Conservation (phyloP, 2,329 filamentous ascomycete genomes). For the Pseudopithomyces maydicus region DNA sequence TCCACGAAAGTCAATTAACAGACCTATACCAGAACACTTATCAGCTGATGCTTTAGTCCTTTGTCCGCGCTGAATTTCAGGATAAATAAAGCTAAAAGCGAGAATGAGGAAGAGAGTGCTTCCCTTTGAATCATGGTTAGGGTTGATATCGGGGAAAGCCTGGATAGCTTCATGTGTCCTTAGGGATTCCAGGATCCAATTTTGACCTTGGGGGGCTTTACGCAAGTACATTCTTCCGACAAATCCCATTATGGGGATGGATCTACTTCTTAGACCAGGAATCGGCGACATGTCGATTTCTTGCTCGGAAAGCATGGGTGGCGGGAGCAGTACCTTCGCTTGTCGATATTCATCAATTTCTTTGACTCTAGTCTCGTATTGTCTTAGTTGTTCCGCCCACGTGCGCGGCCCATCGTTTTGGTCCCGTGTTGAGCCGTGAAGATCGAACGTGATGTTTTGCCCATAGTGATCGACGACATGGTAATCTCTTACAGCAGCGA, state of each 20-base stretch:
- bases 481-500: slow-evolving; percentile 6
- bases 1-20: neutral
- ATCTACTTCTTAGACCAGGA: neutral
- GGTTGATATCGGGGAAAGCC: neutral
- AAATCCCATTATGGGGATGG: neutral
- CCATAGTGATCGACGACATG: neutral
- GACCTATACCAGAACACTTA: neutral
- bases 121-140: neutral
- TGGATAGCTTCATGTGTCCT: neutral
- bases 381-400: neutral
- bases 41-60: neutral
- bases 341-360: neutral
- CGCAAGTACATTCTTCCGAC: neutral
- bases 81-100: neutral
- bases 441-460: neutral
- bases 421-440: neutral
- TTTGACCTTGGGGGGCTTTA: neutral
- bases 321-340: neutral
- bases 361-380: neutral
- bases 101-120: neutral
- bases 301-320: neutral
- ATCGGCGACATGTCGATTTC: neutral
- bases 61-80: neutral
- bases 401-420: neutral
- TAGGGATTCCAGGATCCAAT: neutral